Evolutionary conservation across 345 rosid genomes (phyloP).

Genomic region (Brassica nigra): DNA sequence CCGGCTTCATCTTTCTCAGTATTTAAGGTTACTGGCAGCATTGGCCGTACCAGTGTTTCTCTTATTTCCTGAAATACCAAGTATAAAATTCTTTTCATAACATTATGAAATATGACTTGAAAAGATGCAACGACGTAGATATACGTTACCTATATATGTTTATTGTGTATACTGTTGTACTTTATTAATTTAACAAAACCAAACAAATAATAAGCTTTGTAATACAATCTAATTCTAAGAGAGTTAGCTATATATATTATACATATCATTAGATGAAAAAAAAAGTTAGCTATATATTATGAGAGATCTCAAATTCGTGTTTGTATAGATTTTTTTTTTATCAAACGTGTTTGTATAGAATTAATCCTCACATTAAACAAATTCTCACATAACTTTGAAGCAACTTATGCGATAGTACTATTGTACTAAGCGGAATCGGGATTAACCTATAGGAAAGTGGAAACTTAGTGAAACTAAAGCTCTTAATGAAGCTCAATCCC

Average conservation of each 20-base stretch:
- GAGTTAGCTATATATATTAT: background rate
- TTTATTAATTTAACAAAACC: background rate
- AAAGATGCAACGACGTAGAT: too few species aligned
- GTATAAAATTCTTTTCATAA: background rate
- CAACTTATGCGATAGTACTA: background rate
- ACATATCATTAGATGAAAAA: too few species aligned
- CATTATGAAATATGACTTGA: background rate
- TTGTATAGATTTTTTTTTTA: too few species aligned
- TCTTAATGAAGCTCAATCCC: background rate
- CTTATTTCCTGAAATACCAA: slow-evolving; percentile 21
- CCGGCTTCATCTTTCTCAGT: slow-evolving; percentile 1
- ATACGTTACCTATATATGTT: background rate
- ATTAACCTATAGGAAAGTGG: background rate
- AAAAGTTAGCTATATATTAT: too few species aligned
- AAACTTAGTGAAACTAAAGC: background rate
- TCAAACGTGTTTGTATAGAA: too few species aligned
- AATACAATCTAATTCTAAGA: background rate
- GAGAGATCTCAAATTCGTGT: background rate
- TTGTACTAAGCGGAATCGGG: background rate
- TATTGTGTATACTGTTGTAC: background rate
- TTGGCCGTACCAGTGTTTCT: slow-evolving; percentile 15
- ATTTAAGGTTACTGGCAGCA: slow-evolving; percentile 12
- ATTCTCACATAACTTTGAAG: background rate
- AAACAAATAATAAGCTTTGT: background rate
- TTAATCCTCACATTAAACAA: background rate